These are phyloP conservation scores for Coemansia interrupta DNA, from an alignment of 192 early-diverging fungal genomes.

Conservation along the genomic window DNA sequence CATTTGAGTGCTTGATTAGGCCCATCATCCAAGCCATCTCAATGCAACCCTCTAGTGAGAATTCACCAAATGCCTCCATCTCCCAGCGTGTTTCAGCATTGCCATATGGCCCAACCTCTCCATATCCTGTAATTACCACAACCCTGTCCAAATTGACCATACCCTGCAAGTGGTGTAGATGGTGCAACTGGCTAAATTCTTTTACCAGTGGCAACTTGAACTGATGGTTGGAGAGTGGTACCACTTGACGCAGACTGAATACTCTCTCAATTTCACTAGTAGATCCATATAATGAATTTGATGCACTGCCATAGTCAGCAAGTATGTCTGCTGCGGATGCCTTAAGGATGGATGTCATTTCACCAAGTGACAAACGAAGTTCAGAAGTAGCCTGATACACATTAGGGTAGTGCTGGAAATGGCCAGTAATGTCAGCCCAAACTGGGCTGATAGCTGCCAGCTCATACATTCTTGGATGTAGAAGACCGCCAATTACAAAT, in stretches of 20 bases:
- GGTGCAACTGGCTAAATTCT: constrained; percentile 58
- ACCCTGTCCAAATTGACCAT: constrained; percentile 88
- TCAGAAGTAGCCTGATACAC: neutral
- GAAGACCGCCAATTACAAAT: constrained; percentile 85
- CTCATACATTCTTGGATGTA: constrained; percentile 76
- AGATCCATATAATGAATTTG: neutral
- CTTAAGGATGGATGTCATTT: constrained; percentile 8
- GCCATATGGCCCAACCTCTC: constrained; percentile 91
- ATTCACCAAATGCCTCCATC: constrained; percentile 82
- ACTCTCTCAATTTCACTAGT: constrained; percentile 19
- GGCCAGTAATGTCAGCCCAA: constrained; percentile 48
- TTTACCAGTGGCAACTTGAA: constrained; percentile 77
- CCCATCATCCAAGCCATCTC: constrained; percentile 99
- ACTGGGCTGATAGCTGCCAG: constrained; percentile 59
- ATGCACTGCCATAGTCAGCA: constrained; percentile 17
- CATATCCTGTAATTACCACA: constrained; percentile 88
- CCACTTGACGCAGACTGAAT: constrained; percentile 23
- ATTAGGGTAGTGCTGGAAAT: constrained; percentile 27
- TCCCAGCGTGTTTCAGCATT: constrained; percentile 93
- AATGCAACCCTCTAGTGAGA: constrained; percentile 65
- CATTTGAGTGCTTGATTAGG: constrained; percentile 84
- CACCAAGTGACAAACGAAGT: constrained; percentile 10
- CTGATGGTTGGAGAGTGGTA: constrained; percentile 85
- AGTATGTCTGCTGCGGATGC: constrained; percentile 5
- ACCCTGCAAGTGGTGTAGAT: constrained; percentile 63